Evolutionary conservation across 805 yeast species (phyloP).

Genomic region (Candida parachauliodes): DNA sequence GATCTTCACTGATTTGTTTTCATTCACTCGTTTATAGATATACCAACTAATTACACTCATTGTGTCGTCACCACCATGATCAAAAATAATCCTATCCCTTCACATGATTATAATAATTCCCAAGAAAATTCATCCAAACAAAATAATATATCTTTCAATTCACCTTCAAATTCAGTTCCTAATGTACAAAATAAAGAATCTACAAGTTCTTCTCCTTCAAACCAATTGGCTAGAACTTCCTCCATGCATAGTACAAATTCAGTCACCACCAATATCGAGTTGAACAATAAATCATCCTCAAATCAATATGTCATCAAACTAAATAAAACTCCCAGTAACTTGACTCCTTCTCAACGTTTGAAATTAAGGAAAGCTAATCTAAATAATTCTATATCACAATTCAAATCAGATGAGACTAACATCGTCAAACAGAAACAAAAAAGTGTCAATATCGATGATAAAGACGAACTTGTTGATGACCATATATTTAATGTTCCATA

Average conservation of each 20-base stretch:
- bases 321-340: conserved; percentile 20
- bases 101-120: conserved; percentile 7
- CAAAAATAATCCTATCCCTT: not conserved
- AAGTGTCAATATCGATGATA: conserved; percentile 9
- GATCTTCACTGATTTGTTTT: too few species aligned
- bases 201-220: conserved; percentile 12
- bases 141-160: not conserved
- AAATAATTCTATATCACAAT: conserved; percentile 20
- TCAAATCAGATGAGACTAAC: conserved; percentile 12
- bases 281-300: conserved; percentile 1
- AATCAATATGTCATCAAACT: conserved; percentile 18
- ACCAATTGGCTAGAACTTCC: conserved; percentile 15
- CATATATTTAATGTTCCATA: conserved; percentile 61
- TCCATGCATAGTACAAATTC: conserved; percentile 15
- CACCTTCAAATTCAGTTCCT: too few species aligned
- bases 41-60: too few species aligned
- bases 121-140: conserved; percentile 9
- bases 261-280: conserved; percentile 3
- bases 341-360: conserved; percentile 30
- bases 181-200: not conserved
- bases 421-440: not conserved
- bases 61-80: too few species aligned
- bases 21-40: too few species aligned
- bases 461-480: conserved; percentile 22
- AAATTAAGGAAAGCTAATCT: conserved; percentile 22